phyloP scores from a whole-genome alignment of 192 early-diverging fungal genomes.

The Oehlia diaphana region DNA sequence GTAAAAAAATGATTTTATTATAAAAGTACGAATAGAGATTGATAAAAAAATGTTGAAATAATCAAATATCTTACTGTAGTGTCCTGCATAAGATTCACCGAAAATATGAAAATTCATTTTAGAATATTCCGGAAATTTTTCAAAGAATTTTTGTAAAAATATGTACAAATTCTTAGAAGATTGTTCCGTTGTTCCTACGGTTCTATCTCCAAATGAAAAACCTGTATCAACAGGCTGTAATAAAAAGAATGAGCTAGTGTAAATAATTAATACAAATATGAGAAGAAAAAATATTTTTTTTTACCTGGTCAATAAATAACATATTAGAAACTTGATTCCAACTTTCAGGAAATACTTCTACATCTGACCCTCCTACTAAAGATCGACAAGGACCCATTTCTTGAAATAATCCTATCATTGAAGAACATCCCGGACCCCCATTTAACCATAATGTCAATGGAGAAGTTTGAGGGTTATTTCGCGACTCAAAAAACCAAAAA shows the following conservation, averaged over 20 bases:
- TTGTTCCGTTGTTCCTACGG: slow-evolving; percentile 44
- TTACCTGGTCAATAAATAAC: slow-evolving; percentile 20
- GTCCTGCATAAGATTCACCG: slow-evolving; percentile 1
- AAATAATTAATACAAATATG: not conserved
- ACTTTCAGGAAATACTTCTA: not conserved
- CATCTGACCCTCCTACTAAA: slow-evolving; percentile 61
- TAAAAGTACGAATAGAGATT: slow-evolving; percentile 13
- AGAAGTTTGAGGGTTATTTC: no score
- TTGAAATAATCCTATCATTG: slow-evolving; percentile 75
- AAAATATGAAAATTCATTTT: no score
- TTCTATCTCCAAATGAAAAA: slow-evolving; percentile 29
- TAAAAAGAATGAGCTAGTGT: slow-evolving; percentile 33
- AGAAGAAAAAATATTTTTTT: no score
- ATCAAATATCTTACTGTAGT: slow-evolving; percentile 35
- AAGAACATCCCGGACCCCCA: slow-evolving; percentile 79
- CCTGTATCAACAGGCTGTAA: slow-evolving; percentile 55
- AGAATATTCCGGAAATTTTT: slow-evolving; percentile 22
- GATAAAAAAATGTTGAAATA: not conserved
- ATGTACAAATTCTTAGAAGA: slow-evolving; percentile 44
- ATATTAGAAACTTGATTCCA: slow-evolving; percentile 28
- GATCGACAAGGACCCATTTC: slow-evolving; percentile 87
- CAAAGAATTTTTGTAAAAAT: slow-evolving; percentile 50
- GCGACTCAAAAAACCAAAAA: no score
- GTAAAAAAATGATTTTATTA: not conserved
- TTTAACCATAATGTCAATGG: no score